phyloP scores from a whole-genome alignment of 2,329 filamentous ascomycete species.

The Stagonosporopsis rhizophila region DNA sequence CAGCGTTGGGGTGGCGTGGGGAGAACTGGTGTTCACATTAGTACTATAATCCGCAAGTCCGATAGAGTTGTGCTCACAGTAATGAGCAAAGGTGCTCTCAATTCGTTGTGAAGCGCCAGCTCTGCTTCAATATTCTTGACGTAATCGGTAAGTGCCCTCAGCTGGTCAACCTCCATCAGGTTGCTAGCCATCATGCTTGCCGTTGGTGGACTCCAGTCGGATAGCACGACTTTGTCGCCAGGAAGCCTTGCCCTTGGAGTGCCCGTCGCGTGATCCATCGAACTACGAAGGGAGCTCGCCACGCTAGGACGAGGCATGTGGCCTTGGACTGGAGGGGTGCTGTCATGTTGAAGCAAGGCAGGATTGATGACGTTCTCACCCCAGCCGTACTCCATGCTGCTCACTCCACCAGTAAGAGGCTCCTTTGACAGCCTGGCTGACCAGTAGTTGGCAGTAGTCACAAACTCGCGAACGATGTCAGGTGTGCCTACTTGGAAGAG shows the following conservation, averaged over 20 bases:
- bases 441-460: conserved; percentile 96
- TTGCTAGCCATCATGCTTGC: conserved; percentile 89
- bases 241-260: conserved; percentile 72
- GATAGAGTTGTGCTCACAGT: conserved; percentile 61
- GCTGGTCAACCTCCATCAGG: conserved; percentile 79
- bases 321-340: conserved; percentile 40
- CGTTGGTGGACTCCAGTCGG: conserved; percentile 87
- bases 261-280: conserved; percentile 62
- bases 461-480: conserved; percentile 94
- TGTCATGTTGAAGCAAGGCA: conserved; percentile 53
- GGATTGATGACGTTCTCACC: conserved; percentile 78
- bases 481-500: conserved; percentile 97
- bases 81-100: conserved; percentile 84
- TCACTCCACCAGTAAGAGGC: conserved; percentile 88
- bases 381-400: conserved; percentile 98
- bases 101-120: conserved; percentile 83
- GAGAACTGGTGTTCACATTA: conserved; percentile 67
- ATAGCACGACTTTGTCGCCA: conserved; percentile 82
- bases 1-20: conserved; percentile 78
- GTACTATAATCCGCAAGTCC: neutral
- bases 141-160: conserved; percentile 76
- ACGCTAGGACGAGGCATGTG: conserved; percentile 60
- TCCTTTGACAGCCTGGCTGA: conserved; percentile 93
- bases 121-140: conserved; percentile 87
- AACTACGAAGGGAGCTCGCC: conserved; percentile 68